A percentile compares a stretch with the other conserved stretches of the same genome.
phyloP scores from a whole-genome alignment of 352 stramenopile species.

The Pythium dissimile region DNA sequence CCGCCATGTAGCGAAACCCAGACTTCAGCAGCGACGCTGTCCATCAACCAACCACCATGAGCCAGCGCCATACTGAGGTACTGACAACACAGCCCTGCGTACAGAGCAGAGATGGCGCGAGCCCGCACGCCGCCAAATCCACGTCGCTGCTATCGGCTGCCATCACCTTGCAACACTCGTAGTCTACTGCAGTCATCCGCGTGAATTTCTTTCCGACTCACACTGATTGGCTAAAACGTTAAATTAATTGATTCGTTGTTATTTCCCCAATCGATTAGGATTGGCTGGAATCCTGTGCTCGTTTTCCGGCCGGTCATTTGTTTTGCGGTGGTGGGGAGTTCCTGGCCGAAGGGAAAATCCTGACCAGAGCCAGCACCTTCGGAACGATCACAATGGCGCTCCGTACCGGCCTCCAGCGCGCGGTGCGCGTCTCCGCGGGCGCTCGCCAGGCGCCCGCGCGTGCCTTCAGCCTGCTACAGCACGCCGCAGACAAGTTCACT shows the following conservation, averaged over 20 bases:
- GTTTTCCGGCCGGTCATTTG: constrained; percentile 41
- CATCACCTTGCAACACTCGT: constrained; percentile 17
- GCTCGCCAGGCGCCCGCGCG: constrained; percentile 21
- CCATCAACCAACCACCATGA: background rate
- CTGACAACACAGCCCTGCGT: background rate
- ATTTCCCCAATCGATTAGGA: constrained; percentile 1
- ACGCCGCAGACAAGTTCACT: constrained; percentile 77
- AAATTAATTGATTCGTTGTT: too few species aligned
- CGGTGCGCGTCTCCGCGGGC: constrained; percentile 34
- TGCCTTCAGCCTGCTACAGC: constrained; percentile 44
- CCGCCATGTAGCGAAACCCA: constrained; percentile 55
- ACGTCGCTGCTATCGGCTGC: constrained; percentile 15
- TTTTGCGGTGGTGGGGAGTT: constrained; percentile 25
- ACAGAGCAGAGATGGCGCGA: constrained; percentile 63
- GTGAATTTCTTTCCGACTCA: background rate
- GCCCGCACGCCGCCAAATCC: constrained; percentile 44
- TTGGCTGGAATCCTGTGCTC: constrained; percentile 29
- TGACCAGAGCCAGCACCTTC: constrained; percentile 5
- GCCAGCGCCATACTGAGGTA: background rate
- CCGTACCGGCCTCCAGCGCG: constrained; percentile 50
- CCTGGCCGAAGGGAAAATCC: background rate
- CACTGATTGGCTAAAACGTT: constrained; percentile 12
- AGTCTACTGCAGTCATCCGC: background rate
- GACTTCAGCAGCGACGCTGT: constrained; percentile 56
- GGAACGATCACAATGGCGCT: constrained; percentile 45